Conservation (phyloP, 1,139 yeast genomes). For the Pichia norvegensis region DNA sequence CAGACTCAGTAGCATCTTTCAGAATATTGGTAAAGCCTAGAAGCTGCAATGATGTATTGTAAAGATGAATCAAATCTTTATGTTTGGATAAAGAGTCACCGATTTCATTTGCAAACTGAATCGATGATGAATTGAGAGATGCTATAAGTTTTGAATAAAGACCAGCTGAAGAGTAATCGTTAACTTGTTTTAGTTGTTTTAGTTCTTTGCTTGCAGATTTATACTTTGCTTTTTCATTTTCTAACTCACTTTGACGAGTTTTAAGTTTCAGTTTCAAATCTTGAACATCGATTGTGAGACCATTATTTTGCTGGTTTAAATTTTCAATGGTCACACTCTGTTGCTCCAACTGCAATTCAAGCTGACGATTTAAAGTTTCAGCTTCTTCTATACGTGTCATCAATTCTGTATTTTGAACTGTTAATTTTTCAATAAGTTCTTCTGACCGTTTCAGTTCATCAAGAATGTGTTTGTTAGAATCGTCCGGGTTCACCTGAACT, state of each 20-base stretch:
- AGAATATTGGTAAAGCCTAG: not conserved
- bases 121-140: not conserved
- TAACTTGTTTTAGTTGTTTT: too few species aligned
- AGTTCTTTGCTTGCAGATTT: not conserved
- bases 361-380: not conserved
- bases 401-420: constrained; percentile 37
- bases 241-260: not conserved
- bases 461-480: not conserved
- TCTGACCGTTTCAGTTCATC: constrained; percentile 26
- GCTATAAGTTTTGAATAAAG: not conserved
- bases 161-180: not conserved
- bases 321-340: not conserved
- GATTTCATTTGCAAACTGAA: not conserved
- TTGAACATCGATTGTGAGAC: not conserved
- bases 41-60: not conserved
- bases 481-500: not conserved
- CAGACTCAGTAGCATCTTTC: not conserved
- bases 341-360: not conserved
- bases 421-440: constrained; percentile 46
- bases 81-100: not conserved
- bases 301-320: not conserved
- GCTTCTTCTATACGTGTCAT: constrained; percentile 15
- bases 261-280: not conserved
- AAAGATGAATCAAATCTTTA: not conserved
- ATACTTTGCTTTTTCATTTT: not conserved